Evolutionary conservation across 352 stramenopile genomes (phyloP), one percentile per base, ranked within the genome.

Genomic region (Aphanomyces stellatus): DNA sequence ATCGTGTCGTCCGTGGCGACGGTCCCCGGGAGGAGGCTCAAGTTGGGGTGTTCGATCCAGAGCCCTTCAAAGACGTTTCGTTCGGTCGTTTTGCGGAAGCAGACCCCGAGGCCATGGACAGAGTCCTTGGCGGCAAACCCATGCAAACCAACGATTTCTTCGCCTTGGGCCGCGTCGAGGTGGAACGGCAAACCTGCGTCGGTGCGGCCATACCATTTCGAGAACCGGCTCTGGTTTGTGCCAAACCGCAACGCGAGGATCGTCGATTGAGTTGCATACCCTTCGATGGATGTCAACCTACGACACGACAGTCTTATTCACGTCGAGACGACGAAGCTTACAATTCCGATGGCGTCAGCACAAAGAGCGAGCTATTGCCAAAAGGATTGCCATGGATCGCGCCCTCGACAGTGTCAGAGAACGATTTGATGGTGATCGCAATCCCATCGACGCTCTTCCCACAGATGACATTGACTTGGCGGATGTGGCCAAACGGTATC

Each of bases 11-110:
- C 42, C 10, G 8, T 37, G 28, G 34, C 2, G 3, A 41, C n/a
- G 49, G 4, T 11, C 25, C 13, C 10, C 13, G 30, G 5, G 22
- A 22, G 17, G 19, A 40, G 19, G 7, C 22, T 33, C 13, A 34
- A 24, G 7, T 4, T 1, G 15, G 70, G 48, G 7, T 27, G 43
- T 63, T 85, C 73, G 19, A 90, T 72, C 82, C 84, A 93, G 42
- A 93, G 73, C 0, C 80, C 84, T 74, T 91, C 84, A 56, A 91
- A 93, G 27, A 88, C 80, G 56, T 90, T 93, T 53, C 76, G 77
- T n/a, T 78, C 43, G 6, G 80, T 88, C 28, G 84, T 90, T 59
- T 79, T 71, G 6, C 84, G 74, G 46, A 87, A 88, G 0, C 88
- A 78, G 27, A 76, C 75, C 4, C 84, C 84, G 1, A 92, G 64